Base-by-base conservation (phyloP, 2,329 filamentous ascomycete genomes). In the Alternaria dauci region DNA sequence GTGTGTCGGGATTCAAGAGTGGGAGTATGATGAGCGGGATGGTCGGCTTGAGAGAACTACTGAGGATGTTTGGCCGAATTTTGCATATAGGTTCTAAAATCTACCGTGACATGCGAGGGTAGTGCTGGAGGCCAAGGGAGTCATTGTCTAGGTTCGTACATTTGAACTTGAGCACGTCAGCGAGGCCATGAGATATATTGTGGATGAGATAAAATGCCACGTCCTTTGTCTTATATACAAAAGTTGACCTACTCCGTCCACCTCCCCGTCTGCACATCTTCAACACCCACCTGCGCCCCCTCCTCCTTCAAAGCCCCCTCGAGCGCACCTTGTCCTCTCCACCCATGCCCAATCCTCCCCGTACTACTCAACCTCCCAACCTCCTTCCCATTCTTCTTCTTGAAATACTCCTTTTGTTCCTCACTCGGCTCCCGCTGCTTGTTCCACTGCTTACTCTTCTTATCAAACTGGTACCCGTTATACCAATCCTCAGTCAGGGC, bases 401-500 rank as follows among this genome's bases (percentile, higher is more conserved):
- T 36, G 5, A 62, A 55, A 34, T 53, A 52, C 25, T 20, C 26
- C 8, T 16, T 43, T 30, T 46, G 50, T 20, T 28, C 38, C 8
- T 47, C 34, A 1, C 30, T 47, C 41, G 43, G 38, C 32, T 16
- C 18, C 2, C 4, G 16, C 50, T 32, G 26, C 1, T 23, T 44
- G 23, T 64, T 62, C 76, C 76, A 79, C 60, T 69, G 61, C 56
- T 61, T 60, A 14, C 14, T 71, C 46, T 73, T 66, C 25, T 63
- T 50, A 58, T 82, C 76, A 53, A 82, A 84, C 8, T 63, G 58
- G 58, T 82, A 81, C n/a, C 76, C 70, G 39, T 83, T 76, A 54
- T 81, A 86, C 41, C 74, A 75, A 8, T 79, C 81, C 36, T 81
- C 76, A 3, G 81, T 83, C 60, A 88, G 68, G 3, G 83, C 77